Evolutionary conservation across 306 rosid species (phyloP).

Genomic region (Casuarina cunninghamiana): DNA sequence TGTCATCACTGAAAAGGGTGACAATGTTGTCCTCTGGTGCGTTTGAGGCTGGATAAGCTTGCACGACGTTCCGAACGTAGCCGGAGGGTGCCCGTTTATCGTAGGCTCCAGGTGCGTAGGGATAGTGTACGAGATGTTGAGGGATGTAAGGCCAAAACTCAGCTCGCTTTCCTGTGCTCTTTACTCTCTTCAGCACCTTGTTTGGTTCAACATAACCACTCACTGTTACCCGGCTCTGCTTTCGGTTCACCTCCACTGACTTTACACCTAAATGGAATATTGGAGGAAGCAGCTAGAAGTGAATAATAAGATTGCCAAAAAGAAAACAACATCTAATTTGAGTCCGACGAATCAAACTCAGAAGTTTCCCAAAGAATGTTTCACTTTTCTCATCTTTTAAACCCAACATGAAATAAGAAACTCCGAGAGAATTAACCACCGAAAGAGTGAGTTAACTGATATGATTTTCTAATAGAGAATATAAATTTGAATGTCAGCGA

Average conservation of each 20-base stretch:
- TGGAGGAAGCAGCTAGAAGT: neutral
- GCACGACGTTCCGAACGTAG: slow-evolving; percentile 51
- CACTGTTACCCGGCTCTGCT: slow-evolving; percentile 67
- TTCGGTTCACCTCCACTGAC: slow-evolving; percentile 81
- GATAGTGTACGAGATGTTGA: slow-evolving; percentile 66
- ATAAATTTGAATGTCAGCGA: too few species aligned
- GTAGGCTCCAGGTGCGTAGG: slow-evolving; percentile 61
- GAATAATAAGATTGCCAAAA: neutral
- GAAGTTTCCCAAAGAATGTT: too few species aligned
- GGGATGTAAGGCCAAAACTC: slow-evolving; percentile 94
- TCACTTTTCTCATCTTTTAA: too few species aligned
- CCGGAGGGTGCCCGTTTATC: slow-evolving; percentile 86
- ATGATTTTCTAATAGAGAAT: too few species aligned
- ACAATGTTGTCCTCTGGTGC: slow-evolving; percentile 52
- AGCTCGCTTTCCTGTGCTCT: slow-evolving; percentile 67
- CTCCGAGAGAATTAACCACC: too few species aligned
- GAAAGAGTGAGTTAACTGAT: too few species aligned
- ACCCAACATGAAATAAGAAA: too few species aligned
- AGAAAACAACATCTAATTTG: neutral
- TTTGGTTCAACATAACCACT: slow-evolving; percentile 79
- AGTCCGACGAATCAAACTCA: too few species aligned
- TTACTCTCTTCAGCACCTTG: slow-evolving; percentile 74
- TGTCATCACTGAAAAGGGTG: slow-evolving; percentile 78
- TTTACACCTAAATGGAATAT: slow-evolving; percentile 53
- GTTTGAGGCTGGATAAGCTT: slow-evolving; percentile 49